Base-by-base conservation (phyloP, 768 basidiomycete species). In the Cubamyces lactineus region DNA sequence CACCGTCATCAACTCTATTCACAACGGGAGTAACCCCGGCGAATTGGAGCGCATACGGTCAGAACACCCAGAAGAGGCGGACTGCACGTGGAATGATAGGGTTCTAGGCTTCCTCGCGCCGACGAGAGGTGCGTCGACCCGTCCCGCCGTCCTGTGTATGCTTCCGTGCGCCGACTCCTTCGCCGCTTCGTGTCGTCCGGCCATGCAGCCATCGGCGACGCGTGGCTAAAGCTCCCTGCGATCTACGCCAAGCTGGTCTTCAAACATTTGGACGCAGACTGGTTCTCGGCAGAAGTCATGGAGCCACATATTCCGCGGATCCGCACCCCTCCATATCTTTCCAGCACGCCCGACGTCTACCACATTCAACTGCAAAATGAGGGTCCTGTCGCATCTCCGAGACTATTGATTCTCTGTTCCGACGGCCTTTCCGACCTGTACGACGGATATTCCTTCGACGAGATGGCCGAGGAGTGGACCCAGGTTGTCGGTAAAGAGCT, bases 51-150 rank as follows among this genome's bases (percentile, higher is more conserved):
- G 90, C 46, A 82, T 92, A 49, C 77, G 74, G 56, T 71, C 71
- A 39, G 85, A 86, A 63, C 91, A 92, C 69, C 87, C 89, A 45
- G 83, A 80, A 48, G 90, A 92, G 73, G 76, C 83, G 16, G 88
- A 87, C 64, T 89, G 86, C 64, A 78, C 90, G 45, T 67, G 85
- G 49, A 84, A 89, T 63, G 77, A 80, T 65, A 80, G 91, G 52
- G 85, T 92, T 52, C 84, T 92, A 53, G 91, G 91, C 57, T 88
- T 88, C 58, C 82, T 92, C 28, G 88, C 89, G 3, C 89, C 89
- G 54, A 88, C 87, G 67, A 82, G 91, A 74, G 88, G 90, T 91
- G 70, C 68, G 85, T 80, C 50, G 53, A 8, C 63, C 39, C 49
- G 53, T 34, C 38, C 26, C 39, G 41, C 54, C 34, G 23, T 51